phyloP scores from a whole-genome alignment of 2,329 filamentous ascomycete species.

The Colletotrichum lini region DNA sequence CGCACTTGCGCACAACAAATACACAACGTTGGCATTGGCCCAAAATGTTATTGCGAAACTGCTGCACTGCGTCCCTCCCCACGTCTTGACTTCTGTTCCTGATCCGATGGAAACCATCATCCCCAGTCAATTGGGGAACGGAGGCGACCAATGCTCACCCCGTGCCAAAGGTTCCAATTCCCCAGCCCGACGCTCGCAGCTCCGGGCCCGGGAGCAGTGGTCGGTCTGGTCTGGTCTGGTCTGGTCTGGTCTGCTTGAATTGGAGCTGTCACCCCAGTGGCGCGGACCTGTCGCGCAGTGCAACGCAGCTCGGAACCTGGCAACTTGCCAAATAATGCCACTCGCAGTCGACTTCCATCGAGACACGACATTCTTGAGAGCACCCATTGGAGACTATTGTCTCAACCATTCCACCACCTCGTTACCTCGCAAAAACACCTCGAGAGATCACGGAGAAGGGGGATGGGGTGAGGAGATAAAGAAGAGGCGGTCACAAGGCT shows the following conservation, averaged over 20 bases:
- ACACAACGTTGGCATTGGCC: conserved; percentile 18
- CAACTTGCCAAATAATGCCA: conserved; percentile 38
- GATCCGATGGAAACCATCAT: conserved; percentile 29
- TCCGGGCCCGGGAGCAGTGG: conserved; percentile 22
- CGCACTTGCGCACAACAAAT: conserved; percentile 32
- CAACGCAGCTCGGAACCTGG: conserved; percentile 31
- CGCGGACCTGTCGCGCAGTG: conserved; percentile 36
- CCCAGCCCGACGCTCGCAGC: conserved; percentile 11
- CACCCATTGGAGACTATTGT: conserved; percentile 17
- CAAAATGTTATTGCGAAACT: conserved; percentile 25
- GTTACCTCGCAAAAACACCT: conserved; percentile 29
- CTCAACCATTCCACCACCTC: conserved; percentile 38
- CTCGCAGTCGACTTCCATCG: conserved; percentile 32
- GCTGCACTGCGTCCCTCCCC: conserved; percentile 29
- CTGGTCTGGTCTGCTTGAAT: conserved; percentile 20
- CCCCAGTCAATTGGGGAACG: conserved; percentile 27
- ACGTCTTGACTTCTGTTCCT: conserved; percentile 28
- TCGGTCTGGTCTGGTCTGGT: too few species aligned
- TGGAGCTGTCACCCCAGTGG: conserved; percentile 26
- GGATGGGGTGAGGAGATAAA: not conserved
- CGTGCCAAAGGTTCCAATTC: conserved; percentile 3
- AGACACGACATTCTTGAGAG: conserved; percentile 28
- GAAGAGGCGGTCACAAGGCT: conserved; percentile 16
- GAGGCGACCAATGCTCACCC: conserved; percentile 33
- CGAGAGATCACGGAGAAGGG: not conserved